phyloP scores from a whole-genome alignment of 495 filamentous ascomycete genomes.

The Aspergillus panamensis region DNA sequence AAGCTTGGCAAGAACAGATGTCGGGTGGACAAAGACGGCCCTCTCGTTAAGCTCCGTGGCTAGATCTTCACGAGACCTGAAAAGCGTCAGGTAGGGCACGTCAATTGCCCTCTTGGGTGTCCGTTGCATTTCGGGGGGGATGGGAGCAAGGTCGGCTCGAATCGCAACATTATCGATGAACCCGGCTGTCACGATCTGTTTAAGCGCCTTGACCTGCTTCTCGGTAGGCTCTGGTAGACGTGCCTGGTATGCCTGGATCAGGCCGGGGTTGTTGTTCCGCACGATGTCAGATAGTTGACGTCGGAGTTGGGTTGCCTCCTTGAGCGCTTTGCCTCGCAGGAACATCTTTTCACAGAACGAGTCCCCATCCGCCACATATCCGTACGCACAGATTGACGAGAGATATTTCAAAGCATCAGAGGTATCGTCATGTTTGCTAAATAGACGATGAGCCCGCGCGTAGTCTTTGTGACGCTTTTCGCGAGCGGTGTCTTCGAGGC shows the following conservation, averaged over 20 bases:
- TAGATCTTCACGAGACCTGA: slow-evolving; percentile 58
- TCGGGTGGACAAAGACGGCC: slow-evolving; percentile 81
- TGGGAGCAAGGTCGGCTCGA: slow-evolving; percentile 77
- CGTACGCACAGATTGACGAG: slow-evolving; percentile 77
- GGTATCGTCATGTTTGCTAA: slow-evolving; percentile 75
- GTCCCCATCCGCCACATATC: slow-evolving; percentile 66
- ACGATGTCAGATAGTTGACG: slow-evolving; percentile 79
- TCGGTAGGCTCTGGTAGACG: slow-evolving; percentile 66
- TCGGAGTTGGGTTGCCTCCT: slow-evolving; percentile 79
- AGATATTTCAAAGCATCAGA: slow-evolving; percentile 90
- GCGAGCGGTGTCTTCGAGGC: slow-evolving; percentile 63
- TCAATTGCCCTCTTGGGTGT: slow-evolving; percentile 80
- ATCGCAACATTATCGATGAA: slow-evolving; percentile 97
- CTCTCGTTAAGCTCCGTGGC: slow-evolving; percentile 48
- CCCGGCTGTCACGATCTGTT: slow-evolving; percentile 85
- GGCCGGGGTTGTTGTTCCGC: slow-evolving; percentile 65
- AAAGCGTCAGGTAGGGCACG: slow-evolving; percentile 85
- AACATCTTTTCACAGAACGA: slow-evolving; percentile 78
- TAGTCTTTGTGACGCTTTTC: slow-evolving; percentile 65
- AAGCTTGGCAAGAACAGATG: slow-evolving; percentile 69
- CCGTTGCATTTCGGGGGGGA: slow-evolving; percentile 63
- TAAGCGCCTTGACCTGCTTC: slow-evolving; percentile 74
- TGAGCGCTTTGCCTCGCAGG: slow-evolving; percentile 77
- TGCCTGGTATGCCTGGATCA: slow-evolving; percentile 54
- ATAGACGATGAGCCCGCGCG: slow-evolving; percentile 69